Evolutionary conservation across 2,329 filamentous ascomycete genomes (phyloP).

Genomic region (Colletotrichum chrysophilum): DNA sequence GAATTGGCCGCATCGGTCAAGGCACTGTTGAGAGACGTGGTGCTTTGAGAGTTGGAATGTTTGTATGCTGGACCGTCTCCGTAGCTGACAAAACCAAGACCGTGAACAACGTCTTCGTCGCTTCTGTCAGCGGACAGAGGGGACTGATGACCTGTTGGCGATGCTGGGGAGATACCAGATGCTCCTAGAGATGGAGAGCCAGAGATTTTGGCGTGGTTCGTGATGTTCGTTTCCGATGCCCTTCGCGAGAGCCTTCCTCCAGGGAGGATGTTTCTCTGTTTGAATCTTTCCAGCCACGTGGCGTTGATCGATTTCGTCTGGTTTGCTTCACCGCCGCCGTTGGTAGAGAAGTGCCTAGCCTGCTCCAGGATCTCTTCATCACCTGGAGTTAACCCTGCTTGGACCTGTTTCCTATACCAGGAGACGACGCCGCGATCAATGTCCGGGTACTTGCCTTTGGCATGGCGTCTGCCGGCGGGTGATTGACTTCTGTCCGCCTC

Average conservation of each 20-base stretch:
- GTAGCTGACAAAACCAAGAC: slow-evolving; percentile 66
- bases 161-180: slow-evolving; percentile 72
- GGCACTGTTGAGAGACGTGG: slow-evolving; percentile 70
- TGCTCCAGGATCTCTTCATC: slow-evolving; percentile 87
- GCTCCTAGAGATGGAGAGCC: slow-evolving; percentile 60
- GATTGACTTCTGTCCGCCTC: slow-evolving; percentile 77
- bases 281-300: slow-evolving; percentile 93
- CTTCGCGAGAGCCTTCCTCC: slow-evolving; percentile 57
- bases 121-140: slow-evolving; percentile 73
- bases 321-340: slow-evolving; percentile 67
- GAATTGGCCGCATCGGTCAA: slow-evolving; percentile 69
- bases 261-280: slow-evolving; percentile 75
- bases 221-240: slow-evolving; percentile 73
- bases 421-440: slow-evolving; percentile 90
- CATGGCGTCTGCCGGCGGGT: slow-evolving; percentile 70
- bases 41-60: slow-evolving; percentile 70
- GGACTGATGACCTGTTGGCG: slow-evolving; percentile 70
- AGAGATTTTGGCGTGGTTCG: slow-evolving; percentile 66
- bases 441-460: slow-evolving; percentile 85
- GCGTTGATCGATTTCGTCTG: slow-evolving; percentile 74
- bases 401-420: slow-evolving; percentile 84
- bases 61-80: slow-evolving; percentile 56
- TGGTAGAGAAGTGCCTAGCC: slow-evolving; percentile 76
- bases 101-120: slow-evolving; percentile 70
- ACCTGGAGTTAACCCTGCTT: slow-evolving; percentile 74